Evolutionary conservation across 176 grass and related monocot genomes (phyloP).

Genomic region (Tillandsia leiboldiana): DNA sequence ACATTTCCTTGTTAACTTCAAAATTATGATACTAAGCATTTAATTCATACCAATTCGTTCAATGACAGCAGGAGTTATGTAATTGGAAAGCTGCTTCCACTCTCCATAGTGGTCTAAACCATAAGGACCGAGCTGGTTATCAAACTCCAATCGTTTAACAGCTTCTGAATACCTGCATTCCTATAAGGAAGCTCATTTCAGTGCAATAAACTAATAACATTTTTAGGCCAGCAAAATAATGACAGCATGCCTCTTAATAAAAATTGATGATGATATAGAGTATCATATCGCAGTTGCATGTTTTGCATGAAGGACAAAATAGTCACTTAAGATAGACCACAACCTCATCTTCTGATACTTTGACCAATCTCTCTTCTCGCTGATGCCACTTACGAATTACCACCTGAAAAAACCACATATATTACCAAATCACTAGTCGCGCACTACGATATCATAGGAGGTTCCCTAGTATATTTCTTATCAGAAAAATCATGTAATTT

Average conservation of each 20-base stretch:
- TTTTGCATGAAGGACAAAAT: neutral
- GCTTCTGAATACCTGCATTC: constrained; percentile 77
- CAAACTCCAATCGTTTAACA: constrained; percentile 63
- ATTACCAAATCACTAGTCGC: neutral
- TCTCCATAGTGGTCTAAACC: constrained; percentile 51
- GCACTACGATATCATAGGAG: neutral
- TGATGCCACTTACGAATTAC: constrained; percentile 71
- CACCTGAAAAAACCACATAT: constrained; percentile 28
- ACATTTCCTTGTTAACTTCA: neutral
- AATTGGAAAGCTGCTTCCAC: constrained; percentile 79
- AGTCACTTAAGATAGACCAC: neutral
- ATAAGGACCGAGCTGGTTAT: constrained; percentile 70
- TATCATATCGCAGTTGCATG: neutral
- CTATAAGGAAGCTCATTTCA: constrained; percentile 50
- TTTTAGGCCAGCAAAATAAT: neutral
- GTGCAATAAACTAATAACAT: constrained; percentile 1
- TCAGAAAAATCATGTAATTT: too few relatives aligned
- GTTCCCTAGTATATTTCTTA: too few relatives aligned
- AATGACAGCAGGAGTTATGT: constrained; percentile 51
- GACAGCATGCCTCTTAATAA: neutral
- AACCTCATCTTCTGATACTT: constrained; percentile 80
- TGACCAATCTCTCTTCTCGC: constrained; percentile 53
- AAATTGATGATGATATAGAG: neutral
- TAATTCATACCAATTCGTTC: constrained; percentile 51
- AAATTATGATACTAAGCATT: neutral